These are phyloP conservation scores for Adansonia digitata DNA, from an alignment of 345 rosid species.

Conservation along the genomic window DNA sequence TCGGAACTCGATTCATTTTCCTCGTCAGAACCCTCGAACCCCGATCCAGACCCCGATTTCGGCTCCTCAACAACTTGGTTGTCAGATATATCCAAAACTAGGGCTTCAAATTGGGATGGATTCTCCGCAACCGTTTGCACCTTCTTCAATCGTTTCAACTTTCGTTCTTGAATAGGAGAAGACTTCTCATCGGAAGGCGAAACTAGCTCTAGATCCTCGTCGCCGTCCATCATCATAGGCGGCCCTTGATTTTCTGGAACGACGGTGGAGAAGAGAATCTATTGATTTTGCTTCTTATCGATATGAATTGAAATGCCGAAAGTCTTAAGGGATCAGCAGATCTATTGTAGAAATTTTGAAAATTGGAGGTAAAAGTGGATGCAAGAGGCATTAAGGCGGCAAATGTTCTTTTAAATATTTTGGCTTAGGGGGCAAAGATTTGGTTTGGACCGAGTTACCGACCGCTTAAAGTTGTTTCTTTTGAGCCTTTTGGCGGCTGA, in stretches of 20 bases:
- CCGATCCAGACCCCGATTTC: constrained; percentile 17
- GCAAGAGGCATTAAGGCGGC: constrained; percentile 31
- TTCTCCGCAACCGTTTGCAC: constrained; percentile 22
- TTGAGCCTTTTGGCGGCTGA: not conserved
- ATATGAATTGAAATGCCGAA: not conserved
- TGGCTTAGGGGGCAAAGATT: constrained; percentile 8
- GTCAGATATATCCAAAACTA: not conserved
- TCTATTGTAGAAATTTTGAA: not conserved
- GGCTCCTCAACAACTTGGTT: constrained; percentile 22
- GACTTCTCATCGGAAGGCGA: constrained; percentile 40
- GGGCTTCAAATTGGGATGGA: constrained; percentile 17
- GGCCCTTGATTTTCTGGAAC: not conserved
- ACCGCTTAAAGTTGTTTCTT: constrained; percentile 13
- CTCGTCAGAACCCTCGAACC: constrained; percentile 23
- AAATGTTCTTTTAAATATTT: constrained; percentile 23
- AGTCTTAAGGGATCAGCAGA: not conserved
- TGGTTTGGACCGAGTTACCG: not conserved
- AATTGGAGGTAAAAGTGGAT: not conserved
- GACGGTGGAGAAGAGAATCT: not conserved
- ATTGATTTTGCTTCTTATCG: not conserved
- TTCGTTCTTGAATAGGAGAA: constrained; percentile 38
- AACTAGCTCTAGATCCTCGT: constrained; percentile 39
- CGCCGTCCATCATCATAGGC: constrained; percentile 46
- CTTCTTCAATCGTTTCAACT: constrained; percentile 69
- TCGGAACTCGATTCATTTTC: constrained; percentile 29